Conservation (phyloP, 495 filamentous ascomycete species). For the Penicillium tannophilum region DNA sequence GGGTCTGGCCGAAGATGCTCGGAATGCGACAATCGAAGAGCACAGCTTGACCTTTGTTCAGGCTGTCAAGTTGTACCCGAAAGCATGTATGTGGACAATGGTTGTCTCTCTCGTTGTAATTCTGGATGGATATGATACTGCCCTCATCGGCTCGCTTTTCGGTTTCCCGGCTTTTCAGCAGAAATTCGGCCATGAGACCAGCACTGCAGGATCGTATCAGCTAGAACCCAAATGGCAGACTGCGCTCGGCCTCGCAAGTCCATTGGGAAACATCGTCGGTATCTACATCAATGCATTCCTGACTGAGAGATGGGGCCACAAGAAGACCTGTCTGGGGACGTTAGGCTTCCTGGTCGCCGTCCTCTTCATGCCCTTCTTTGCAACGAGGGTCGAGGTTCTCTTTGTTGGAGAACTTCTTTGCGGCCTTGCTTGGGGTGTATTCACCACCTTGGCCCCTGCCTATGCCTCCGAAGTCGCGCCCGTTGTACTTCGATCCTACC, state of each 20-base stretch:
- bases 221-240: conserved; percentile 40
- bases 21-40: conserved; percentile 18
- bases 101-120: conserved; percentile 46
- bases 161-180: conserved; percentile 40
- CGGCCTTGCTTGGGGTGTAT: conserved; percentile 57
- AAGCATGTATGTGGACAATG: conserved; percentile 51
- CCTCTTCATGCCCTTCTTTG: conserved; percentile 59
- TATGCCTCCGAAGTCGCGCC: conserved; percentile 69
- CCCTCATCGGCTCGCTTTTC: conserved; percentile 47
- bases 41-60: conserved; percentile 43
- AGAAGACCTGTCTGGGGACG: conserved; percentile 41
- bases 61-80: conserved; percentile 51
- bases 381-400: conserved; percentile 45
- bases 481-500: conserved; percentile 55
- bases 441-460: conserved; percentile 58
- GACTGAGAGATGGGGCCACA: conserved; percentile 48
- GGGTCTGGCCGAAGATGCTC: conserved; percentile 4
- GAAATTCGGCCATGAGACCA: conserved; percentile 33
- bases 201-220: conserved; percentile 26
- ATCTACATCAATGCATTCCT: conserved; percentile 46
- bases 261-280: conserved; percentile 36
- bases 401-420: conserved; percentile 47
- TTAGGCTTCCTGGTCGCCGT: conserved; percentile 47
- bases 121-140: conserved; percentile 56
- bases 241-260: conserved; percentile 38